Evolutionary conservation across 2,329 filamentous ascomycete species (phyloP), one percentile per base, ranked within the genome.

Genomic region (Clonostachys rosea): DNA sequence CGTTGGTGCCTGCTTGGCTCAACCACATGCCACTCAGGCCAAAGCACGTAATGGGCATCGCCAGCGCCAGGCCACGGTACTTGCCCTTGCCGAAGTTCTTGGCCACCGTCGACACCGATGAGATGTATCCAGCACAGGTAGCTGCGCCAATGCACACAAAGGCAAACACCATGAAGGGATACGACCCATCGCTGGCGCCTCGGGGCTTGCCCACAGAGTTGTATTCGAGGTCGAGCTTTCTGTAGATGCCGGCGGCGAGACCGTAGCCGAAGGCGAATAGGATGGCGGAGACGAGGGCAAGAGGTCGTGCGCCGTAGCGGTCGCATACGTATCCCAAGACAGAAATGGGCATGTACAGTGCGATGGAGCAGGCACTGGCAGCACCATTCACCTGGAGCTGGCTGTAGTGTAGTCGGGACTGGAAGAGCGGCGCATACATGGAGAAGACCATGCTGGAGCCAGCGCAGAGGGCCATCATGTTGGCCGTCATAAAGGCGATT

Each of bases 71-170:
- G 0, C 94, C 94, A 58, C 92, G 87, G 59, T 95, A 86, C 59
- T 86, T 88, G 5, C 91, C 90, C 50, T 87, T 84, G 43, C 91
- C 91, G 68, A 97, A 99, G 69, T 97, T 99, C 81, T 99, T 99
- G 35, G 94, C 94, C 61, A 91, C 96, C 0, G 92, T 95, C 7
- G 92, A 92, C n/a, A 99, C 86, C 3, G 90, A 86, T 44, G 85
- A 81, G 47, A 97, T 76, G 65, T 97, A 99, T 83, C 97, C 91
- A 64, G 82, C 83, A 54, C 87, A 89, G 0, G 92, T 96, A 6
- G 83, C 92, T 52, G 86, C 78, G 2, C 94, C 94, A 49, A 99
- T 83, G 45, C 80, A 78, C 42, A 91, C 76, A 64, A 97, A 99
- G 1, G 91, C 86, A 47, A 89, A 62, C 6, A 96, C 73, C 92